Evolutionary conservation across 2,329 filamentous ascomycete species (phyloP), one percentile per base, ranked within the genome.

Genomic region (Clathrospora elynae): DNA sequence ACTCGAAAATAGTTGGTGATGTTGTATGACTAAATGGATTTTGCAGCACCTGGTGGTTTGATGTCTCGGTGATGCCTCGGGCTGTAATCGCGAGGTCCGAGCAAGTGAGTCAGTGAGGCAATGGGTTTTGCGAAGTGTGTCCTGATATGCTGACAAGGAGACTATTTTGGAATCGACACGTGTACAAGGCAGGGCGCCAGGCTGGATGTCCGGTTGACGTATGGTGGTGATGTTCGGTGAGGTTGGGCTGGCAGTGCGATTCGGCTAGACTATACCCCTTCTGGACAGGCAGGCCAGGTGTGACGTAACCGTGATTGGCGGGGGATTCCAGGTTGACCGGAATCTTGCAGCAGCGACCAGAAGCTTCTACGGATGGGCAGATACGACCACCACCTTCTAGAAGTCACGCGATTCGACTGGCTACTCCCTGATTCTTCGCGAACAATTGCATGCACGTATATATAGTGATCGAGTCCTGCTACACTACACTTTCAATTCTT

Each of bases 371-470:
- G 40, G 40, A 35, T 34, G 45, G 46, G 45, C 45, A 35, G 48
- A 55, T 44, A 41, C 31, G 46, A 52, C 58, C 35, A 55, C 35
- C 35, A 50, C 22, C 39, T 57, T 44, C 46, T 55, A 51, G 62
- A 62, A 59, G 47, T 47, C 55, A 55, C 53, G 34, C 50, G 59
- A 61, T 51, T 34, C 44, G 6, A 55, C 61, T 59, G 54, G 59
- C 35, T 52, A 32, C 44, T 53, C 56, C 60, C 36, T 33, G 50
- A 32, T 23, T 35, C 32, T 59, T 58, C 55, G 18, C 19, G 41
- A 31, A 38, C 13, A 35, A 28, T 20, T 34, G 29, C 41, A 28
- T 51, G 26, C 26, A 34, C 13, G 8, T 62, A 62, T 66, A 64
- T 66, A 64, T 34, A 59, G 19, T 38, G 22, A 41, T 46, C 48